phyloP scores from a whole-genome alignment of 305 asterid genomes.

The Fraxinus xanthoxyloides region DNA sequence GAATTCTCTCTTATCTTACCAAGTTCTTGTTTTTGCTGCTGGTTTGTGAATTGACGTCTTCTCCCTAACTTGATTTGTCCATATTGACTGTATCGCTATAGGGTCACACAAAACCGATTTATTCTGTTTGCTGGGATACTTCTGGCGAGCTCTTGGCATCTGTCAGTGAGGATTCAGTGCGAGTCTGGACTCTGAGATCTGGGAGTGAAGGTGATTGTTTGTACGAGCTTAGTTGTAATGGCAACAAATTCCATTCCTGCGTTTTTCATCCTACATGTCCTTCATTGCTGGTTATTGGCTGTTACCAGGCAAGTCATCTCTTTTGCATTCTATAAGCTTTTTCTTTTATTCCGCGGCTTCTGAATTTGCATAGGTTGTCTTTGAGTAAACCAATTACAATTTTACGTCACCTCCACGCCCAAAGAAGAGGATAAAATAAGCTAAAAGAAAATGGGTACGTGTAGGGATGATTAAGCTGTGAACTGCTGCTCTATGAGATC shows the following conservation, averaged over 20 bases:
- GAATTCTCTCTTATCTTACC: too few species aligned
- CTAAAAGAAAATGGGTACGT: background rate
- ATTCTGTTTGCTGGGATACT: slow-evolving; percentile 89
- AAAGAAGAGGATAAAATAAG: background rate
- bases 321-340: background rate
- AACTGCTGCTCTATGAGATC: background rate
- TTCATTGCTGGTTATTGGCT: slow-evolving; percentile 82
- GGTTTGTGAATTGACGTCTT: too few species aligned
- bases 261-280: slow-evolving; percentile 90
- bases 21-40: too few species aligned
- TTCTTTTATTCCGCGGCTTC: background rate
- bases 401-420: background rate
- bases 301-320: slow-evolving; percentile 78
- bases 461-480: background rate
- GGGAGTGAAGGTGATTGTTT: slow-evolving; percentile 87
- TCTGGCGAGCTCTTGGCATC: slow-evolving; percentile 91
- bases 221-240: slow-evolving; percentile 85
- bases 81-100: slow-evolving; percentile 21
- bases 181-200: slow-evolving; percentile 76
- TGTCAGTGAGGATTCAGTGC: slow-evolving; percentile 86
- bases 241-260: slow-evolving; percentile 84
- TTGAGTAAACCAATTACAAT: background rate
- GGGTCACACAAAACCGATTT: slow-evolving; percentile 81
- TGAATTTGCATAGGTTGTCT: background rate
- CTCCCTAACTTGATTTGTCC: background rate